phyloP scores from a whole-genome alignment of 352 stramenopile genomes.

The Pythium aphanidermatum region DNA sequence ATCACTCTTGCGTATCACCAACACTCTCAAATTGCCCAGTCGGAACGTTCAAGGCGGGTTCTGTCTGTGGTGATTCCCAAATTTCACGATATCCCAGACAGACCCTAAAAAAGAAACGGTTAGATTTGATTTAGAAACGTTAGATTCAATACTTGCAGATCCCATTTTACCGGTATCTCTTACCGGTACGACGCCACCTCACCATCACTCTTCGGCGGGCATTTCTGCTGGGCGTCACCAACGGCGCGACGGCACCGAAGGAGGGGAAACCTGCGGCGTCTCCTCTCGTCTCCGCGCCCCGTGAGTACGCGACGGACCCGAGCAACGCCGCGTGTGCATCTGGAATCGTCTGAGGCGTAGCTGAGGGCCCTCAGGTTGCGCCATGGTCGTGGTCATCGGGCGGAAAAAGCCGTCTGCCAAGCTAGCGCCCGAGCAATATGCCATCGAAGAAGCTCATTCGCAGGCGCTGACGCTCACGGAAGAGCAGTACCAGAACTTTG shows the following conservation, averaged over 20 bases:
- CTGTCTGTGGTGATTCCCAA: background rate
- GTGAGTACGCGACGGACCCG: no score
- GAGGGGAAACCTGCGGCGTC: no score
- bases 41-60: slow-evolving; percentile 13
- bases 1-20: no score
- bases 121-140: background rate
- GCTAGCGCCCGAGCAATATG: slow-evolving; percentile 14
- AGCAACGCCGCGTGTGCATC: no score
- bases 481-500: slow-evolving; percentile 57
- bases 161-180: no score
- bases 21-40: slow-evolving; percentile 11
- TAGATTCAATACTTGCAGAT: no score
- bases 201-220: slow-evolving; percentile 13
- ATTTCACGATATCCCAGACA: background rate
- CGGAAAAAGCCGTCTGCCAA: slow-evolving; percentile 4
- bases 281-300: background rate
- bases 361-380: no score
- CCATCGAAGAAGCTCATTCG: slow-evolving; percentile 19
- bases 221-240: slow-evolving; percentile 12
- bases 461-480: slow-evolving; percentile 35
- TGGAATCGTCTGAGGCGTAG: no score
- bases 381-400: slow-evolving; percentile 13
- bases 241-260: no score
- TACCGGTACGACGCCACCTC: no score
- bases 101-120: no score